Evolutionary conservation across 192 early-diverging fungal species (phyloP), one percentile per base, ranked within the genome.

Genomic region (Radiomyces spectabilis): DNA sequence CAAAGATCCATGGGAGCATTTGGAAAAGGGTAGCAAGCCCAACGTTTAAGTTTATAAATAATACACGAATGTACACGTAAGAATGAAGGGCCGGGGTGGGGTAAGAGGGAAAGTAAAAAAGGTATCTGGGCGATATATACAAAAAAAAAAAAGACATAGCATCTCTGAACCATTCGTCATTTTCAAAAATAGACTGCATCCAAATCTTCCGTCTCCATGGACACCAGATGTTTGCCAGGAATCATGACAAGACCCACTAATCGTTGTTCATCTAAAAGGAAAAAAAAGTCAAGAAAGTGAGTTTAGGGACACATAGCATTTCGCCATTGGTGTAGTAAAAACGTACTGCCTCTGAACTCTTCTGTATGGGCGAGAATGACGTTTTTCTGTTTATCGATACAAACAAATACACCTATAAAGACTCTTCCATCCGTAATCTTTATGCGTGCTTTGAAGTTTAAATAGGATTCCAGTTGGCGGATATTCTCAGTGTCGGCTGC

Each of bases 161-260:
- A 27, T 50, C 5, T 50, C 16, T 51, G 12, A 37, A 37, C 16
- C 5, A 22, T 2, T 25, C n/a, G n/a, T 63, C 34, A 67, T 35
- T 51, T 51, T 31, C 46, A 63, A 19, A 54, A 18, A 26, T 55
- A 45, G 9, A 22, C 26, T 16, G 50, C 32, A 22, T 66, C 58
- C 35, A 71, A 32, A 50, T 63, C 55, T 65, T 88, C 81, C 22
- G 83, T 67, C 43, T 82, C 82, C 16, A 71, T 64, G 27, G 75
- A 80, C 15, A 85, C 67, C 7, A 87, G 44, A 55, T 87, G 84
- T 27, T 78, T 77, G 38, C 87, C 87, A 9, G 87, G 87, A 12
- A 89, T 79, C 87, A 89, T 88, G 41, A 88, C 69, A 33, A 86
- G 47, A 2, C 87, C 87, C 13, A 89, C 84, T 43, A 82, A 76